These are phyloP conservation scores for Coffea humblotiana DNA, from an alignment of 305 asterid species.

Conservation along the genomic window DNA sequence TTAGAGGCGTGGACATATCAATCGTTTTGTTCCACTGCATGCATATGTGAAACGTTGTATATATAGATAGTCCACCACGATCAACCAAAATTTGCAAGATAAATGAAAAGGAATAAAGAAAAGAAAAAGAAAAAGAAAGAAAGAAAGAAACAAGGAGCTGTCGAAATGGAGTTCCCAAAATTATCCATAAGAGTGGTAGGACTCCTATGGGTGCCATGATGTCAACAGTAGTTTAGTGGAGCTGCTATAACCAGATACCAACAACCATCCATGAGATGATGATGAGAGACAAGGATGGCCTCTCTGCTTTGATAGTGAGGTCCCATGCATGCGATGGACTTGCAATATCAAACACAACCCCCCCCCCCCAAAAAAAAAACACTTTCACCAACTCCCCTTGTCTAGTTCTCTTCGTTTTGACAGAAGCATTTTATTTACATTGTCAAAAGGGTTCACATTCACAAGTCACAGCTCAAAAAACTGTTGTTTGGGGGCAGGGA, in stretches of 20 bases:
- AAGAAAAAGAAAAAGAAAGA: too few species aligned
- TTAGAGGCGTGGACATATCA: neutral
- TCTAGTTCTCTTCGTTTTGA: neutral
- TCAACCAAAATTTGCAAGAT: neutral
- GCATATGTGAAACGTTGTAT: neutral
- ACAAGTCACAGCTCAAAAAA: neutral
- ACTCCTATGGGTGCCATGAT: neutral
- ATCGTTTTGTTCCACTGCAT: neutral
- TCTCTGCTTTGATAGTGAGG: neutral
- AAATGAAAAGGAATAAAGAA: neutral
- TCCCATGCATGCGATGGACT: neutral
- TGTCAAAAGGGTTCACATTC: slow-evolving; percentile 6
- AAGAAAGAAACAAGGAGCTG: neutral
- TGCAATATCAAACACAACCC: neutral
- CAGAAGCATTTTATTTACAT: neutral
- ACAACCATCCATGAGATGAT: neutral
- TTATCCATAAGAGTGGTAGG: neutral
- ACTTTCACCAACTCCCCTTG: too few species aligned
- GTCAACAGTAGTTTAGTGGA: neutral
- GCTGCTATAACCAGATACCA: neutral
- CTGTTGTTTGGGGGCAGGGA: slow-evolving; percentile 1
- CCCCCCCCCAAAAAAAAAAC: too few species aligned
- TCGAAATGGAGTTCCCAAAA: neutral
- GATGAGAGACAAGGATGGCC: neutral
- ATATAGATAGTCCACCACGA: neutral